These are phyloP conservation scores for Microbotryum lychnidis-dioicae DNA, from an alignment of 1,284 basidiomycete genomes.

Conservation along the genomic window DNA sequence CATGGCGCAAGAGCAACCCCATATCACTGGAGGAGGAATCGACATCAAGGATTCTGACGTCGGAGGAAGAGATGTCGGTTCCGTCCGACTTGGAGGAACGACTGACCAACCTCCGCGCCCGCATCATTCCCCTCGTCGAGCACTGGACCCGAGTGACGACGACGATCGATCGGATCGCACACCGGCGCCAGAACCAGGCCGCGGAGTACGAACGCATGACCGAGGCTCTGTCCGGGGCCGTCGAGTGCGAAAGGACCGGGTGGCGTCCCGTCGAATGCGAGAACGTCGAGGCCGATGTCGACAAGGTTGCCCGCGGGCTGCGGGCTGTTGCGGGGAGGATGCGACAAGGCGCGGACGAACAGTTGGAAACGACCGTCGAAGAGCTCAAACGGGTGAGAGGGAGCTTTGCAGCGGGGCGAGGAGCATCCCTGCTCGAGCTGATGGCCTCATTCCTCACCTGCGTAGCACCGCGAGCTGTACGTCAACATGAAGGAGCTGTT, in stretches of 20 bases:
- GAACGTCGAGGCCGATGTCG: constrained; percentile 15
- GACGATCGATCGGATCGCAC: constrained; percentile 72
- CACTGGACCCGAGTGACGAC: constrained; percentile 83
- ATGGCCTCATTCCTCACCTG: neutral
- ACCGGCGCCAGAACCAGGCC: constrained; percentile 49
- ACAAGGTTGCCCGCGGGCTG: neutral
- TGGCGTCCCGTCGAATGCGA: constrained; percentile 15
- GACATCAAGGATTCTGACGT: constrained; percentile 64
- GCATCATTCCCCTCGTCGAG: constrained; percentile 66
- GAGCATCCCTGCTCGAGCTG: neutral
- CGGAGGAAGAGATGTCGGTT: constrained; percentile 79
- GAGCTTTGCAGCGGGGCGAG: neutral
- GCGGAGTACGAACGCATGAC: constrained; percentile 15
- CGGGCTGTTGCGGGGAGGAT: constrained; percentile 3
- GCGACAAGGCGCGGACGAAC: constrained; percentile 15
- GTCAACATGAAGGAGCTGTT: constrained; percentile 75
- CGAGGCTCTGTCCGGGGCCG: constrained; percentile 10
- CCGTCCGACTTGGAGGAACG: constrained; percentile 85
- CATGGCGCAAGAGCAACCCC: constrained; percentile 23
- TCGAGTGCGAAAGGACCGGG: constrained; percentile 11
- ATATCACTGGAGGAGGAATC: constrained; percentile 77
- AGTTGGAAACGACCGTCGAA: constrained; percentile 44
- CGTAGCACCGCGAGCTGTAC: constrained; percentile 72
- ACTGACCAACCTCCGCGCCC: constrained; percentile 58
- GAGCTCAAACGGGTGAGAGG: constrained; percentile 65